Base-by-base conservation (phyloP, 371 early-diverging fungal genomes). In the Zopfochytrium polystomum region DNA sequence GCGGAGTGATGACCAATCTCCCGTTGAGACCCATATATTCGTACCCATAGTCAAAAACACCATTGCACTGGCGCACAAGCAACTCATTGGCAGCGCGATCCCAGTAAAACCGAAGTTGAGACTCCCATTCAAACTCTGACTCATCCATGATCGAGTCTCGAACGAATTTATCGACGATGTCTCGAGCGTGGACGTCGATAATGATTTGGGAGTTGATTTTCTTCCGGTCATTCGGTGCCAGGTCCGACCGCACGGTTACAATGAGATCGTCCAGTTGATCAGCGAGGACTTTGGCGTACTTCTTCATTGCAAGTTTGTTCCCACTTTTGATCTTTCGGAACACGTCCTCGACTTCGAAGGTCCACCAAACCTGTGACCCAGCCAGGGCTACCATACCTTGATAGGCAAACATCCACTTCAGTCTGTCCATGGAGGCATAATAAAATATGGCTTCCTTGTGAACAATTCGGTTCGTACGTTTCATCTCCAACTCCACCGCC, bases 331-430 rank as follows among this genome's bases (percentile, higher is more conserved):
- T 81, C 55, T 79, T 83, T 6, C 67, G 52, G 62, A 83, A 83
- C 6, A 80, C 79, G 60, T 83, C 81, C 48, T 83, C 83, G 1
- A 83, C 84, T 51, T 82, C 82, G 77, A 80, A 83, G 9, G 84
- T 83, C 84, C 84, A 83, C 84, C 84, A 83, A 0, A 83, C 84
- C 55, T 82, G 82, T 15, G 77, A 72, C 7, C 80, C 79, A 25
- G 81, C 81, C 0, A 83, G 65, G 13, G 73, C 70, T 15, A 78
- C 80, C 82, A 82, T 83, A 9, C 84, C 84, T 57, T 75, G 81
- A 52, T 83, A 80, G 1, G 65, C 52, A 32, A 64, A 58, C 13
- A 83, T 63, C 84, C 84, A 83, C 13, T 67, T 68, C 15, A 73
- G 50, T 6, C 82, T 54, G 25, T 79, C 74, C 80, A 81, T 82